Percentiles rank a stretch among this genome's conserved stretches.
These are phyloP conservation scores for Chaetomium sp. DNA, from an alignment of 2,329 filamentous ascomycete species.

Conservation along the genomic window DNA sequence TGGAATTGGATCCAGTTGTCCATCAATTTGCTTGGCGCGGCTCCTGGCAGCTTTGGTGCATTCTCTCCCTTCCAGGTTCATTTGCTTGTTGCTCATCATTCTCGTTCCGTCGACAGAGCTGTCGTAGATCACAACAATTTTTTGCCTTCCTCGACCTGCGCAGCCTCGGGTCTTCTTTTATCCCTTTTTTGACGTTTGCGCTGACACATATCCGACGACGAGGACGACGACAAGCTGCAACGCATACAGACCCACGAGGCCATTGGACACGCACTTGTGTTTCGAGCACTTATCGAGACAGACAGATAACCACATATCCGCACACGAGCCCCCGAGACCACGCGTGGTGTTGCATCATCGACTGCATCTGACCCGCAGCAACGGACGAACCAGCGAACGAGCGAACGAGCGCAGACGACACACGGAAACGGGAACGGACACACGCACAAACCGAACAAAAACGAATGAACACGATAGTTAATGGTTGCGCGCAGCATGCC, in stretches of 20 bases:
- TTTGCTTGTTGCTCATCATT: no score
- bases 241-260: no score
- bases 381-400: neutral
- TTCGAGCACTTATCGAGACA: no score
- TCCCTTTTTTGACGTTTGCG: neutral
- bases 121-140: no score
- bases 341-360: neutral
- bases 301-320: neutral
- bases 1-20: conserved; percentile 11
- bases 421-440: no score
- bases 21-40: conserved; percentile 13
- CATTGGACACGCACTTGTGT: no score
- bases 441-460: no score
- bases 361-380: neutral
- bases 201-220: neutral
- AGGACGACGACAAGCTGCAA: no score
- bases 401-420: neutral
- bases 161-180: neutral
- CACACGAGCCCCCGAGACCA: neutral
- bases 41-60: conserved; percentile 4
- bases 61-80: neutral
- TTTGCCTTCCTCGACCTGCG: no score
- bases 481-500: conserved; percentile 18
- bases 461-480: neutral
- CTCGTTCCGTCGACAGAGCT: no score